These are phyloP conservation scores for Bjerkandera adusta DNA, from an alignment of 1,284 basidiomycete species.

Conservation along the genomic window DNA sequence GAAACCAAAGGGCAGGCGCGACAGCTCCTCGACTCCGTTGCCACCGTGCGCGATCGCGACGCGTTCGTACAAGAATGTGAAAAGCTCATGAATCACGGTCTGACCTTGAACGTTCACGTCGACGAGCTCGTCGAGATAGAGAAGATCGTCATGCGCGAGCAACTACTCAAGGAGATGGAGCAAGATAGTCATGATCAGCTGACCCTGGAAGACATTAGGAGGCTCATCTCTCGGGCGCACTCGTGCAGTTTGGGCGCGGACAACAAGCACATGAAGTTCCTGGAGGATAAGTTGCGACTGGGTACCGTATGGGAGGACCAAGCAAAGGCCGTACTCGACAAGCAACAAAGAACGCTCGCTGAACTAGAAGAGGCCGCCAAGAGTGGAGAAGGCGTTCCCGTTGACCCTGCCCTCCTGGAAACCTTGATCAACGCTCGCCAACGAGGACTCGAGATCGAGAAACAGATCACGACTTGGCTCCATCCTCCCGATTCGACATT, in stretches of 20 bases:
- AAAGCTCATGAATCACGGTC: conserved; percentile 63
- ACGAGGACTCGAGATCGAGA: conserved; percentile 74
- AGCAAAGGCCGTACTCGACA: conserved; percentile 58
- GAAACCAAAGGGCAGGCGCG: conserved; percentile 57
- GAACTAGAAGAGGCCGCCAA: conserved; percentile 68
- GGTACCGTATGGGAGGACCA: conserved; percentile 73
- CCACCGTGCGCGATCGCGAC: conserved; percentile 45
- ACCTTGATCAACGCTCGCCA: conserved; percentile 55
- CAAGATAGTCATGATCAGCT: conserved; percentile 61
- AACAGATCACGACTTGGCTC: conserved; percentile 70
- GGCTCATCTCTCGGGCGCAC: conserved; percentile 64
- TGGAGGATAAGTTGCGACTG: conserved; percentile 55
- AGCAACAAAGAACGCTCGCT: conserved; percentile 66
- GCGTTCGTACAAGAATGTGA: conserved; percentile 67
- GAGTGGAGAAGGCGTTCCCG: conserved; percentile 50
- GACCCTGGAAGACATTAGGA: conserved; percentile 68
- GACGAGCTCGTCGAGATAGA: conserved; percentile 74
- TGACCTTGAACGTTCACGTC: conserved; percentile 75
- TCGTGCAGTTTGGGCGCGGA: conserved; percentile 63
- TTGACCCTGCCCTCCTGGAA: conserved; percentile 59
- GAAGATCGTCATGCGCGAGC: conserved; percentile 72
- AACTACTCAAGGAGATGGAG: conserved; percentile 67
- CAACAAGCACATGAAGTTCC: conserved; percentile 54
- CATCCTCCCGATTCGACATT: conserved; percentile 49
- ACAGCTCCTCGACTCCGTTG: conserved; percentile 39